Conservation (phyloP, 306 rosid genomes). For the Crataegus laevigata region DNA sequence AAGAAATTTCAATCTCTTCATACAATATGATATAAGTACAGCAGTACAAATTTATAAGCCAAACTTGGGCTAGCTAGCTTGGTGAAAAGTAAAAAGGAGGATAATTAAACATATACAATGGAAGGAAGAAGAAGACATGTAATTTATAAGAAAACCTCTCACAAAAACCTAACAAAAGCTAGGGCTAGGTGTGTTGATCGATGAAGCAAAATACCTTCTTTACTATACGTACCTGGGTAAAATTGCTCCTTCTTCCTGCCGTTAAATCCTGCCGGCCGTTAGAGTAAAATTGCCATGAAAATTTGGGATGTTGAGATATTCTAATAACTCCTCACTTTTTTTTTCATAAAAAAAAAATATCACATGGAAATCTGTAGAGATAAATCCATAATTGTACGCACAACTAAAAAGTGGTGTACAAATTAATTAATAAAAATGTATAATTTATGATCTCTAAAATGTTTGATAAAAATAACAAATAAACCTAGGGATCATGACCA, state of each 20-base stretch:
- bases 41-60: not conserved
- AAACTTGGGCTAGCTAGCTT: not conserved
- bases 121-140: not conserved
- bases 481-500: slow-evolving; percentile 51
- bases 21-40: not conserved
- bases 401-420: not conserved
- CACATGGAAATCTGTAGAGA: not conserved
- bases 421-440: too few species aligned
- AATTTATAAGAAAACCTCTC: not conserved
- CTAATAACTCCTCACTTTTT: not conserved
- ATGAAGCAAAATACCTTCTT: not conserved
- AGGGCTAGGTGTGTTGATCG: not conserved
- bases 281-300: not conserved
- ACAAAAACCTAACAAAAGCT: not conserved
- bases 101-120: not conserved
- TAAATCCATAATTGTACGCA: not conserved
- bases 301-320: not conserved
- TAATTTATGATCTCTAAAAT: not conserved
- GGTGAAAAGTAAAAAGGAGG: too few species aligned
- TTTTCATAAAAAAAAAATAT: not conserved
- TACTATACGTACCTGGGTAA: not conserved
- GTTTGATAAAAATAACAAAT: not conserved
- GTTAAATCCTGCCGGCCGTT: not conserved
- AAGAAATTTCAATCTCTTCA: not conserved
- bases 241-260: not conserved